phyloP scores from a whole-genome alignment of 257 asterid species.

The Solanum chaucha region DNA sequence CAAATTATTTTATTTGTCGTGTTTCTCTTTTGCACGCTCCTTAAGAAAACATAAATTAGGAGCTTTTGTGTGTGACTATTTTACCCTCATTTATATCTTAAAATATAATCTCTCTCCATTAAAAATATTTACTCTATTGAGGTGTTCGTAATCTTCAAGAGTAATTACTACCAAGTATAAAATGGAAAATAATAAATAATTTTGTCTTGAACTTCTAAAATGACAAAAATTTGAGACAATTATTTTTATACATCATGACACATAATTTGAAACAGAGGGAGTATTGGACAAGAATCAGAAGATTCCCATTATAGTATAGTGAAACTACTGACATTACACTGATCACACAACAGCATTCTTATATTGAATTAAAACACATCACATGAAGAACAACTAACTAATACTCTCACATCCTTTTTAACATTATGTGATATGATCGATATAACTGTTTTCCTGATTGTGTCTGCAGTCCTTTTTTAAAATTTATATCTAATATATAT shows the following conservation, averaged over 20 bases:
- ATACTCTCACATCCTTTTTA: not conserved
- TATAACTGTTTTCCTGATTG: not conserved
- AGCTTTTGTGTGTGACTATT: too few species aligned
- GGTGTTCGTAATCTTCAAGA: not conserved
- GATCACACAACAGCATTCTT: not conserved
- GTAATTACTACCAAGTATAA: not conserved
- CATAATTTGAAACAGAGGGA: not conserved
- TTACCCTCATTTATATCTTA: too few species aligned
- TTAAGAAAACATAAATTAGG: too few species aligned
- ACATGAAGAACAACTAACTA: not conserved
- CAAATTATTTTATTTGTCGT: too few species aligned
- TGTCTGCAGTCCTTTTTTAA: not conserved
- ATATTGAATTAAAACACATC: not conserved
- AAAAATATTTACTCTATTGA: too few species aligned
- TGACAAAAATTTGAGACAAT: not conserved
- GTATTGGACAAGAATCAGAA: not conserved
- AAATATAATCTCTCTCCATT: too few species aligned
- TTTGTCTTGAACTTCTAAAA: not conserved
- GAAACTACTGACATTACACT: not conserved
- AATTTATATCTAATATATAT: not conserved
- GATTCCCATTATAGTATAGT: not conserved
- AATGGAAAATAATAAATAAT: too few species aligned
- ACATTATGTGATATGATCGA: not conserved
- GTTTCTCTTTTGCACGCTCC: too few species aligned
- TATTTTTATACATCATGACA: not conserved